phyloP scores from a whole-genome alignment of 805 yeast genomes.

The Candida maesae region DNA sequence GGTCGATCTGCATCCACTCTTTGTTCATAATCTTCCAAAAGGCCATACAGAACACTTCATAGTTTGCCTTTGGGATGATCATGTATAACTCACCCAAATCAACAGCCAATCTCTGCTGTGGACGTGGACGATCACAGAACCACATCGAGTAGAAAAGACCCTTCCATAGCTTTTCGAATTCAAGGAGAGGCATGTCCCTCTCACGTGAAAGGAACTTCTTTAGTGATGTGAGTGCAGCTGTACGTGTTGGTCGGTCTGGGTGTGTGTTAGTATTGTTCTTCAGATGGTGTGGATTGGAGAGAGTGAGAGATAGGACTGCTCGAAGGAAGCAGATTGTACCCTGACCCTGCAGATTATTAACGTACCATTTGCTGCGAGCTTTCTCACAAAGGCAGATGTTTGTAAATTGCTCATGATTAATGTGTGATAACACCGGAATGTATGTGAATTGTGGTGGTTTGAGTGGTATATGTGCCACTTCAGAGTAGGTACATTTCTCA shows the following conservation, averaged over 20 bases:
- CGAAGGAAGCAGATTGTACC: too few relatives aligned
- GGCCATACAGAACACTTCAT: conserved; percentile 55
- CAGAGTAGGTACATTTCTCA: not conserved
- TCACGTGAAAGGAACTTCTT: conserved; percentile 48
- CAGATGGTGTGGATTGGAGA: too few relatives aligned
- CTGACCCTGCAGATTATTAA: too few relatives aligned
- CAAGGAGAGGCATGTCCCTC: conserved; percentile 35
- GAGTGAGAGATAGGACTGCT: too few relatives aligned
- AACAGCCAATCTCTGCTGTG: conserved; percentile 81
- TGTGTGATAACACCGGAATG: not conserved
- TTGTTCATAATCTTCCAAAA: conserved; percentile 76
- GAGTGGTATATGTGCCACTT: too few relatives aligned
- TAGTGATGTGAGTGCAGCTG: conserved; percentile 64
- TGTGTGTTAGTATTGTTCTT: conserved; percentile 8
- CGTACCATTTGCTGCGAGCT: conserved; percentile 73
- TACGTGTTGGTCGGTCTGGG: conserved; percentile 62
- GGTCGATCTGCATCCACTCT: conserved; percentile 85
- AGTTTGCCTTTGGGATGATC: conserved; percentile 39
- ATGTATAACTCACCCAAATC: conserved; percentile 58
- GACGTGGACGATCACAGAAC: conserved; percentile 91
- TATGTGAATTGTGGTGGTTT: not conserved
- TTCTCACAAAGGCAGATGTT: conserved; percentile 60
- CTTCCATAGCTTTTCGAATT: conserved; percentile 83
- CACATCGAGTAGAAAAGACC: conserved; percentile 96
- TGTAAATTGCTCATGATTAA: conserved; percentile 29